Evolutionary conservation across 805 yeast species (phyloP), one percentile per base, ranked within the genome.

Genomic region (Candida yuanshanica): DNA sequence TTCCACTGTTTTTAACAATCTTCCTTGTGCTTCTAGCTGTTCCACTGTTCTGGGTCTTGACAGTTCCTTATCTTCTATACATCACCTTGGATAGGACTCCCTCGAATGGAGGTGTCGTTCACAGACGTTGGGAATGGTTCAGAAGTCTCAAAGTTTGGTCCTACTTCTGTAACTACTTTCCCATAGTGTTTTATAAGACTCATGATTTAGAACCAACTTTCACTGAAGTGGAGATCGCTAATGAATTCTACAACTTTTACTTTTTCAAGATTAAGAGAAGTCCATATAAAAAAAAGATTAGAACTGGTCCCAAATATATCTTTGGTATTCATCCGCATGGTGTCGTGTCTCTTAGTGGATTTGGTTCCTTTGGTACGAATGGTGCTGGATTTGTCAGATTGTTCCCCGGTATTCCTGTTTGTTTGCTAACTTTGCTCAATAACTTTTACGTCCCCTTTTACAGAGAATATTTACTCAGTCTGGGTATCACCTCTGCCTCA

Each of bases 291-390:
- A 60, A 59, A 37, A 52, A 55, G 33, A 62, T 68, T 2, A 54
- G 71, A 37, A 63, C 77, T 4, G 91, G 88, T 0, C 90, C 87
- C 2, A 66, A 83, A 27, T 91, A 93, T 60, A 77, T 91, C 2
- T 91, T 91, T 63, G 95, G 96, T 0, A 82, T 87, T 55, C 97
- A 90, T 61, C 99, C 99, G 0, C 99, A 93, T 60, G 99, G 99
- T 0, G 90, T 91, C 13, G 89, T 90, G 11, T 85, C 95, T 1
- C 72, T 90, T 74, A 96, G 97, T 3, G 90, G 83, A 1, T 80
- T 90, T 59, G 95, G 95, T 1, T 80, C 82, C 0, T 67, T 90
- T 47, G 88, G 83, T 0, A 85, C 95, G 5, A 89, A 90, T 45
- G 91, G 95, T 18, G 80, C 88, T 4, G 71, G 75, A n/a, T 20